A percentile compares a stretch with the other conserved stretches of the same genome.
Conservation (phyloP, 768 basidiomycete species). For the Rhodosporidiobolus odoratus region DNA sequence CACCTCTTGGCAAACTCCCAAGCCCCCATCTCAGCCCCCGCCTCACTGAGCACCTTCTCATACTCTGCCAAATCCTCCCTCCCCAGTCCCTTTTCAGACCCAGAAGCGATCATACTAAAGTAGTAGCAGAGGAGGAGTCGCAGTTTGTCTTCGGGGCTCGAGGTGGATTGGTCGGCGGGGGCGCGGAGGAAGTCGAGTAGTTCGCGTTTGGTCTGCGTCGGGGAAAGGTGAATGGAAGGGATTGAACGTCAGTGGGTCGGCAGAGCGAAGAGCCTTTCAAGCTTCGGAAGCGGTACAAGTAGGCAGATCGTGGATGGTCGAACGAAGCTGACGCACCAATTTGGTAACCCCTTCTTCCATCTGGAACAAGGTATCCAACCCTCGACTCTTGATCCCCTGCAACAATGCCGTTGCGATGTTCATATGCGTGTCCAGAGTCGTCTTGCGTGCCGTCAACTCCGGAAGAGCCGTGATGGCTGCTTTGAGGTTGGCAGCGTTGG, state of each 20-base stretch:
- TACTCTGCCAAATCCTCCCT: constrained; percentile 85
- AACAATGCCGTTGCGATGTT: constrained; percentile 93
- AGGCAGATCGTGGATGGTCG: neutral
- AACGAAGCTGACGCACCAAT: constrained; percentile 57
- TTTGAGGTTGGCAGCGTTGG: constrained; percentile 90
- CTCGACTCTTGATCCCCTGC: constrained; percentile 90
- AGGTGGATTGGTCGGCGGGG: constrained; percentile 51
- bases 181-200: constrained; percentile 80
- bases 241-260: neutral
- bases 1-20: constrained; percentile 82
- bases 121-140: constrained; percentile 94
- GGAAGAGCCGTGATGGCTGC: constrained; percentile 95
- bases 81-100: constrained; percentile 52
- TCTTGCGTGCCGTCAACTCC: constrained; percentile 91
- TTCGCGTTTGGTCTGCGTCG: constrained; percentile 61
- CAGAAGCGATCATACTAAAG: constrained; percentile 72
- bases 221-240: too few relatives aligned
- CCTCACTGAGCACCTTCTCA: constrained; percentile 75
- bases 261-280: too few relatives aligned
- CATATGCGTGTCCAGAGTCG: constrained; percentile 97
- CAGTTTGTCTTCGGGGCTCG: constrained; percentile 79
- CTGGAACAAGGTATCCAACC: constrained; percentile 94
- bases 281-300: too few relatives aligned
- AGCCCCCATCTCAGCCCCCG: constrained; percentile 66
- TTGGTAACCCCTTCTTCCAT: constrained; percentile 84